Evolutionary conservation across 2,329 filamentous ascomycete genomes (phyloP), one percentile per base, ranked within the genome.

Genomic region (Macroventuria anomochaeta): DNA sequence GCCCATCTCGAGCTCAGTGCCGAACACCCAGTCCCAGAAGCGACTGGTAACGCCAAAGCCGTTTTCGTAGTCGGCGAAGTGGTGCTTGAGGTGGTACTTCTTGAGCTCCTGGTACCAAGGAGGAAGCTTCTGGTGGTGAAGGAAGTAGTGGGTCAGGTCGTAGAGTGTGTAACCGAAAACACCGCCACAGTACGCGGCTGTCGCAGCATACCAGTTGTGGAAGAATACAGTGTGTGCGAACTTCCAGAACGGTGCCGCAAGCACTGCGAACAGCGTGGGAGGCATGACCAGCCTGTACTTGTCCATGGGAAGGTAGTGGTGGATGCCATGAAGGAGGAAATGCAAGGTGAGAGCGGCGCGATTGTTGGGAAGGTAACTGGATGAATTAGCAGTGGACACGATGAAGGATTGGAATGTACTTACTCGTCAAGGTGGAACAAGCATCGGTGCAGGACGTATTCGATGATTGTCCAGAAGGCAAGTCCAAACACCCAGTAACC

Each of bases 221-320:
- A 79, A 89, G 75, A 99, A 91, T 48, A 97, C 71, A 2, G 81
- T 64, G 64, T 97, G 93, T 0, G 95, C 91, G 43, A 99, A 80
- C 75, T 91, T 90, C 88, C 91, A 99, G 80, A 97, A 97, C 0
- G 95, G 95, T 0, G 84, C 83, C 5, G 93, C 93, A 17, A 99
- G 86, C 11, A 85, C 83, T 20, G 93, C 58, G 72, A 99, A 97
- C 3, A 99, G 81, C 0, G 91, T 85, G 0, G 95, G 95, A 1
- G 95, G 95, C 95, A 99, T 97, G 61, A 99, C 95, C 8, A 99
- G 87, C 56, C 95, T 88, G 68, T 96, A 93, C 71, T 88, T 93
- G 79, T 99, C 95, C 95, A 99, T 97, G n/a, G 95, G 95, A 4
- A 99, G 84, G 76, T 97, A 99, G 77, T 99, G 95, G 72, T 99